These are phyloP conservation scores for Pneumocystis jirovecii DNA, from an alignment of 1,139 yeast species.

Conservation along the genomic window DNA sequence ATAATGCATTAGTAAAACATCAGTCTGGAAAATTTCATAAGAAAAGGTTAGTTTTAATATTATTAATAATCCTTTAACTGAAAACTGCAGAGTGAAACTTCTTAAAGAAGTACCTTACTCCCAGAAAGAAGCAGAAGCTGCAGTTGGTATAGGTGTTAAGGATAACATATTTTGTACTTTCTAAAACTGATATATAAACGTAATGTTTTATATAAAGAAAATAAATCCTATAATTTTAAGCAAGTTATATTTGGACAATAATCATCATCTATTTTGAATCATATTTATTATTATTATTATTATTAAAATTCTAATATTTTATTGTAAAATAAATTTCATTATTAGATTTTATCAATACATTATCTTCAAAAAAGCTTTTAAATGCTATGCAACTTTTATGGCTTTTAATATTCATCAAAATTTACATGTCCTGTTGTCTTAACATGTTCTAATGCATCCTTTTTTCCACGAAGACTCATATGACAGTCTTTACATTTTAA, in stretches of 20 bases:
- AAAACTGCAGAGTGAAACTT: slow-evolving; percentile 43
- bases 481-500: slow-evolving; percentile 49
- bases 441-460: slow-evolving; percentile 55
- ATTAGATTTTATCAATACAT: slow-evolving; percentile 17
- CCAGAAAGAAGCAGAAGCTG: slow-evolving; percentile 78
- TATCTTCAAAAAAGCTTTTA: slow-evolving; percentile 42
- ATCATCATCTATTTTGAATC: slow-evolving; percentile 40
- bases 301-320: slow-evolving; percentile 24
- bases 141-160: slow-evolving; percentile 60
- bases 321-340: not conserved
- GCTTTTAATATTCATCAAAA: slow-evolving; percentile 51
- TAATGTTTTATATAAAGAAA: not conserved
- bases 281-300: slow-evolving; percentile 47
- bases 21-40: slow-evolving; percentile 54
- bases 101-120: slow-evolving; percentile 70
- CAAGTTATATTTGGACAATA: not conserved
- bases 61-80: not conserved
- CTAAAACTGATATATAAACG: not conserved
- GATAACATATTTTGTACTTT: slow-evolving; percentile 20
- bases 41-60: slow-evolving; percentile 29
- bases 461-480: slow-evolving; percentile 43
- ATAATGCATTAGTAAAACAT: slow-evolving; percentile 57
- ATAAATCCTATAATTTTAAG: not conserved
- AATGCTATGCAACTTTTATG: slow-evolving; percentile 47
- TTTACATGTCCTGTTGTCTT: slow-evolving; percentile 44